Base-by-base conservation (phyloP, 306 rosid genomes). In the Cicer arietinum region DNA sequence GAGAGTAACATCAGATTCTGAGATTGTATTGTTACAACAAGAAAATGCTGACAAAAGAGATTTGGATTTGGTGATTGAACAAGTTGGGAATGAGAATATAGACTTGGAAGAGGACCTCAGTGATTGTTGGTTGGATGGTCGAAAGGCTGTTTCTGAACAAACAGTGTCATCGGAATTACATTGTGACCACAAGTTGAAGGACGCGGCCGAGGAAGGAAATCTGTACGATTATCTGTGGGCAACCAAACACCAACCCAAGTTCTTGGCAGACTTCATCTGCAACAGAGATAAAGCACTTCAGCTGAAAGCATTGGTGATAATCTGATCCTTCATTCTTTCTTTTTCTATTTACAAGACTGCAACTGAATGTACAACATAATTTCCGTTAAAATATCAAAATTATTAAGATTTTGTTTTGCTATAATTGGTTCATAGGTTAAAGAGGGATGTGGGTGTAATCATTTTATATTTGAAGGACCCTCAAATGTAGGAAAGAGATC, bases 391-490 rank as follows among this genome's bases (percentile, higher is more conserved):
- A 20, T 13, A 56, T 57, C 63, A 57, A 57, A 25, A 57, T 57
- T 58, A 4, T 51, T 57, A 22, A 57, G 63, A 8, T 18, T 54
- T 57, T 57, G 40, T 57, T 57, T 53, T 60, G 7, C 37, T 30
- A 13, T 60, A 60, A 17, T 68, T 10, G 42, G 50, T 8, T 43
- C 58, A 54, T 79, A 91, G 94, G 78, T 81, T 9, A 77, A 58
- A 77, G 76, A 62, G 7, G 87, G 85, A 35, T 66, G 78, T 42
- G 84, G 78, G 0, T 85, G 92, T 42, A 84, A 84, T 45, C 94
- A 89, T 84, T 79, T 88, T 69, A 91, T 93, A 76, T 91, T 93
- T 58, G 90, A 91, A 84, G 98, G 97, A n/a, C 89, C 92, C 6
- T 80, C 90, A 0, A 89, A 92, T 1, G 92, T 77, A 0, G 98